These are phyloP conservation scores for Debaryomycetaceae sp. DNA, from an alignment of 1,139 yeast species.

Conservation along the genomic window DNA sequence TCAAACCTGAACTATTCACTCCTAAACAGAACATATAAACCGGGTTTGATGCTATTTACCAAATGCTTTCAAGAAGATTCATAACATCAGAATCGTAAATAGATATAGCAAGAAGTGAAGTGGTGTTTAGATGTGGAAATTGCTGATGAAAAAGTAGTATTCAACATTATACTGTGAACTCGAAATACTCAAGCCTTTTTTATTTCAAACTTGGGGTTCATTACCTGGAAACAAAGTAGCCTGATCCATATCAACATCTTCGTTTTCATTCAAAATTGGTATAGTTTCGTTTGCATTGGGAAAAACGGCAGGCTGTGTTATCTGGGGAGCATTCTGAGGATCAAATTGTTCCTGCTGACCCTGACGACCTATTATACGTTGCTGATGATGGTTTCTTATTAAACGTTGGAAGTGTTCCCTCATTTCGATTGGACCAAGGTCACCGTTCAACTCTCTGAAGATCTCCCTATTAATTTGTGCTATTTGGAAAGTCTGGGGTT, in stretches of 20 bases:
- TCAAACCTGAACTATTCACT: slow-evolving; percentile 5
- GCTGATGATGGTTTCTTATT: slow-evolving; percentile 28
- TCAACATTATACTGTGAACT: neutral
- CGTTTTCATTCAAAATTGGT: slow-evolving; percentile 29
- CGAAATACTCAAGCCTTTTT: neutral
- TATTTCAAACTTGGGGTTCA: neutral
- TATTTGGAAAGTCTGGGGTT: slow-evolving; percentile 21
- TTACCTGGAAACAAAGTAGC: slow-evolving; percentile 32
- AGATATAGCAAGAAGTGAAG: neutral
- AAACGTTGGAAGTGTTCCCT: slow-evolving; percentile 37
- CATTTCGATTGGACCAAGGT: slow-evolving; percentile 36
- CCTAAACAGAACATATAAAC: slow-evolving; percentile 2
- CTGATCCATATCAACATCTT: slow-evolving; percentile 36
- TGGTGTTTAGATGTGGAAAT: neutral
- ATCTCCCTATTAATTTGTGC: slow-evolving; percentile 33
- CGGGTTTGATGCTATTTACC: neutral
- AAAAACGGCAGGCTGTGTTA: slow-evolving; percentile 42
- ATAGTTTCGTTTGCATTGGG: slow-evolving; percentile 26
- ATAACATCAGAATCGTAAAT: neutral
- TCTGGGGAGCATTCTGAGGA: slow-evolving; percentile 39
- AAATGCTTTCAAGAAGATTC: neutral
- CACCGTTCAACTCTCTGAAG: slow-evolving; percentile 29
- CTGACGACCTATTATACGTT: slow-evolving; percentile 17
- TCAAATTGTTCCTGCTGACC: slow-evolving; percentile 7
- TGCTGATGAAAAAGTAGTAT: neutral